These are phyloP conservation scores for Chalciporus piperatus DNA, from an alignment of 768 basidiomycete species.

Conservation along the genomic window DNA sequence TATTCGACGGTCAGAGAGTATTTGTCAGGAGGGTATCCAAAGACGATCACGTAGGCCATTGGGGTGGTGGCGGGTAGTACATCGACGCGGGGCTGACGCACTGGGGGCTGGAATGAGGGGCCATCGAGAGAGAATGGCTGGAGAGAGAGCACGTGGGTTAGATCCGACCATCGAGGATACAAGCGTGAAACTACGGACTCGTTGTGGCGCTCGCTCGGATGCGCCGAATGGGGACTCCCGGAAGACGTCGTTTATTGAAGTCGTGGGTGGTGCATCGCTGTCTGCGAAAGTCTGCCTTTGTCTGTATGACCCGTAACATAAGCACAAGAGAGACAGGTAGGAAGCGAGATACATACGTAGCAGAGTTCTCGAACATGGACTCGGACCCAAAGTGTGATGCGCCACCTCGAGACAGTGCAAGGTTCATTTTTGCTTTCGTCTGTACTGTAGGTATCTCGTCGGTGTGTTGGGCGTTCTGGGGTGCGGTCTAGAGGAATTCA, in stretches of 20 bases:
- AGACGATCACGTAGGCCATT: constrained; percentile 69
- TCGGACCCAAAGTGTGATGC: constrained; percentile 78
- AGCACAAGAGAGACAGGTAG: constrained; percentile 1
- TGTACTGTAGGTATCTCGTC: constrained; percentile 75
- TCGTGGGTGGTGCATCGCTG: constrained; percentile 78
- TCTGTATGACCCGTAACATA: constrained; percentile 29
- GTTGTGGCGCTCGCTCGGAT: constrained; percentile 22
- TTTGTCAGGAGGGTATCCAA: constrained; percentile 85
- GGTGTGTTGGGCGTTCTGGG: constrained; percentile 57
- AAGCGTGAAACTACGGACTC: constrained; percentile 13
- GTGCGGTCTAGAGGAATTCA: constrained; percentile 27
- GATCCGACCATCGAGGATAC: too few relatives aligned
- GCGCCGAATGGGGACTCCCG: constrained; percentile 42
- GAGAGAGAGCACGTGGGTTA: too few relatives aligned
- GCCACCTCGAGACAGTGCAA: constrained; percentile 59
- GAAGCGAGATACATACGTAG: constrained; percentile 19
- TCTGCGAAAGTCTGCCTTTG: constrained; percentile 64
- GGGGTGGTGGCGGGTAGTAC: constrained; percentile 35
- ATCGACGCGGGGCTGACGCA: constrained; percentile 21
- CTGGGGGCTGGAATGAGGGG: constrained; percentile 11
- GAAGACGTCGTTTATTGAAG: constrained; percentile 73
- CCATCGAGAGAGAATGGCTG: constrained; percentile 24
- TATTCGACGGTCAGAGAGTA: constrained; percentile 70
- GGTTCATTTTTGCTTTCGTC: constrained; percentile 80
- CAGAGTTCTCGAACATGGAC: constrained; percentile 77